Percentiles rank a stretch among this genome's conserved stretches.
Evolutionary conservation across 768 basidiomycete species (phyloP).

Genomic region (Mycena alexandri): DNA sequence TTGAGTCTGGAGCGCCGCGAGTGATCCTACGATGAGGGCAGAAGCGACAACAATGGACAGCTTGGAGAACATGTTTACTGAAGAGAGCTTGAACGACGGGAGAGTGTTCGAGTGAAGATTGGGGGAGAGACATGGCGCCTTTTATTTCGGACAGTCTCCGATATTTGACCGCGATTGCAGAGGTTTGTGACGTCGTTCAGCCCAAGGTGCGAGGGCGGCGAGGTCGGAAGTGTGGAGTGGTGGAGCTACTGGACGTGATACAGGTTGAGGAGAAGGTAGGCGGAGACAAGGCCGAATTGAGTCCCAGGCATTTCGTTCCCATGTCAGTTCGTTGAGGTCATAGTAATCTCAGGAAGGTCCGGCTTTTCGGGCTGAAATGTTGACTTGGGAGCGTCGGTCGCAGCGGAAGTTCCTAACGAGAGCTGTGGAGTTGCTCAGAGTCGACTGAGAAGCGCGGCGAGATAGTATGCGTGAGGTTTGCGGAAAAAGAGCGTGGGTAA

Average conservation of each 20-base stretch:
- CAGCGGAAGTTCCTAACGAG: too few species aligned
- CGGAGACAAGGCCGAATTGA: too few species aligned
- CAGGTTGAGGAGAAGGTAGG: background rate
- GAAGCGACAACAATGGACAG: constrained; percentile 14
- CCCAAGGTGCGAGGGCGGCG: background rate
- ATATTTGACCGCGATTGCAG: background rate
- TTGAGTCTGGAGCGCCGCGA: background rate
- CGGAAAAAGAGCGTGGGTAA: too few species aligned
- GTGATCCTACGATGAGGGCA: constrained; percentile 11
- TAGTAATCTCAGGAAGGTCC: too few species aligned
- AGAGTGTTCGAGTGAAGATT: constrained; percentile 23
- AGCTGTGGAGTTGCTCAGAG: too few species aligned
- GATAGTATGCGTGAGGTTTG: too few species aligned
- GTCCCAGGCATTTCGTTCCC: too few species aligned
- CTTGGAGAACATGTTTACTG: constrained; percentile 30
- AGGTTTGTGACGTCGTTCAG: background rate
- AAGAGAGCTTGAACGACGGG: constrained; percentile 25
- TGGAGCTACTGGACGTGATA: constrained; percentile 5
- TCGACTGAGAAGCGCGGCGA: too few species aligned
- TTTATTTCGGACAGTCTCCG: constrained; percentile 6
- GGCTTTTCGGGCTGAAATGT: too few species aligned
- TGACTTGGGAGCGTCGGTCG: too few species aligned
- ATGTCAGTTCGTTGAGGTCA: too few species aligned
- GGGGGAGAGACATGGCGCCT: background rate
- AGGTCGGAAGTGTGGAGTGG: background rate